Conservation (phyloP, 2,329 filamentous ascomycete genomes). For the Huntiella savannae region DNA sequence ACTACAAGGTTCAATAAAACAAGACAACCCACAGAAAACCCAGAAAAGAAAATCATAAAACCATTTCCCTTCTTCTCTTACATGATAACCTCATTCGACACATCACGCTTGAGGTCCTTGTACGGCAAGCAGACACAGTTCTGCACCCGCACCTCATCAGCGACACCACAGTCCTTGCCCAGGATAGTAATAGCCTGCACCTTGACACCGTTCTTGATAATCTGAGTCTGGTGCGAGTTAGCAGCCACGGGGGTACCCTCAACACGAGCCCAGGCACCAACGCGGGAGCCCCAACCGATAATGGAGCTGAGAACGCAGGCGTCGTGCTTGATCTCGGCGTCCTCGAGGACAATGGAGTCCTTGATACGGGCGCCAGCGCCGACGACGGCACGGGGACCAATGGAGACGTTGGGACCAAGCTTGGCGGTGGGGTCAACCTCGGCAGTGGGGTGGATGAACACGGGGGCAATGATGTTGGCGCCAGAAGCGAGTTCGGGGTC, state of each 20-base stretch:
- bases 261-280: constrained; percentile 95
- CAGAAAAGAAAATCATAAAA: background rate
- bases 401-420: constrained; percentile 88
- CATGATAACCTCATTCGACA: constrained; percentile 82
- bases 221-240: constrained; percentile 76
- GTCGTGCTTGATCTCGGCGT: constrained; percentile 90
- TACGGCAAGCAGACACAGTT: constrained; percentile 96
- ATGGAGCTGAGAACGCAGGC: constrained; percentile 91
- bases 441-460: constrained; percentile 87
- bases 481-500: constrained; percentile 58
- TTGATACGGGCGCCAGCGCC: constrained; percentile 83
- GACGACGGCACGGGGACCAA: constrained; percentile 71
- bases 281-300: constrained; percentile 87
- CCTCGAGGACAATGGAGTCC: constrained; percentile 89
- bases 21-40: background rate
- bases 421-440: constrained; percentile 87
- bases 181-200: constrained; percentile 96
- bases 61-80: constrained; percentile 25
- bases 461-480: constrained; percentile 73
- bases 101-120: constrained; percentile 95
- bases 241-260: constrained; percentile 84
- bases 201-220: constrained; percentile 95
- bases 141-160: constrained; percentile 86
- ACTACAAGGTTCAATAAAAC: too few relatives aligned
- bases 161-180: constrained; percentile 87